Evolutionary conservation across 805 yeast genomes (phyloP), one percentile per base, ranked within the genome.

Genomic region (Spathaspora passalidarum): DNA sequence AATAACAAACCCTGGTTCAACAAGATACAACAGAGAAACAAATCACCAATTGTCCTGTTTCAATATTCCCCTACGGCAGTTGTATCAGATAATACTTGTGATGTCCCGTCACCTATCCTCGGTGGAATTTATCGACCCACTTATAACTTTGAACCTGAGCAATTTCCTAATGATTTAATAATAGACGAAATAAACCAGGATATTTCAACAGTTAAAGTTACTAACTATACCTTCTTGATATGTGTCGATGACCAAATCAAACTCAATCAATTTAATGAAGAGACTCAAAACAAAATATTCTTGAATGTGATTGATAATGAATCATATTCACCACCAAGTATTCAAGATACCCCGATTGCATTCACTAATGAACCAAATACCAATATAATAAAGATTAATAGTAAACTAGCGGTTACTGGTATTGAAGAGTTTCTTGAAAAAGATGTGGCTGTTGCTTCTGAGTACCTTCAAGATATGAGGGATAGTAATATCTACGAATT

Each of bases 401-500:
- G 66, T 18, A 48, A 49, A 14, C 43, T 54, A 13, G 60, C 62
- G 37, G 58, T 46, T 32, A 22, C 49, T 3, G 76, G 76, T 0
- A 66, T 69, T 19, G 41, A 48, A 2, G 53, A 56, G 4, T 68
- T 68, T 45, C 53, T 64, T 32, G 43, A 51, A 26, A 40, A 56
- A 20, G 76, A 65, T 46, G 61, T 64, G 9, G 48, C 56, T 37
- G 75, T 68, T 1, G 66, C 68, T 2, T 48, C 57, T 14, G 53
- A 54, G 40, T 71, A 60, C 45, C 49, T 67, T 17, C 60, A 65
- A 11, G 48, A 66, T 2, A 38, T 66, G 6, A 58, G 55, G 13
- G 49, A 61, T n/a, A 68, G 75, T 49, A 72, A 72, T 45, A 57
- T 72, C 2, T 57, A 61, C 42, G 73, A 67, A 41, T 50, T 66